Conservation (phyloP, 2,329 filamentous ascomycete species). For the Pseudocercospora fuligena region DNA sequence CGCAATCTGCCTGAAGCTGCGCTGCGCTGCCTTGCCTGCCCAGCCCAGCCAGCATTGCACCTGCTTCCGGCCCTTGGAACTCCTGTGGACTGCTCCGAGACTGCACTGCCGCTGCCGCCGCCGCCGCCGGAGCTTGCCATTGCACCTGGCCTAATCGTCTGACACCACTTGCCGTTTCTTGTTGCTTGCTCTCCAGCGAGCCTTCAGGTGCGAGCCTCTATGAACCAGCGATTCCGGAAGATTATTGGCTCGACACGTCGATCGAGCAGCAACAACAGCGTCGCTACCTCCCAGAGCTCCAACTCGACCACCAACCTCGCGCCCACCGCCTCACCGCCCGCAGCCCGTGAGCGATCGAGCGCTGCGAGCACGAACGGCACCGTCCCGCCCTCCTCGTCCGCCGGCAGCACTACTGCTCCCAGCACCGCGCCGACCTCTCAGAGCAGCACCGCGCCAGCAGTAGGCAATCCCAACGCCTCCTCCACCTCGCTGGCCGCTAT, state of each 20-base stretch:
- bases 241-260: conserved; percentile 82
- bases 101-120: conserved; percentile 3
- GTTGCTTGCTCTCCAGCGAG: background rate
- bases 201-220: conserved; percentile 17
- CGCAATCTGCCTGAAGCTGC: too few species aligned
- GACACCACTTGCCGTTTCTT: background rate
- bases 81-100: conserved; percentile 2
- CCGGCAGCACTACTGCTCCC: conserved; percentile 37
- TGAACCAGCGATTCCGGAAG: conserved; percentile 79
- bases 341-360: conserved; percentile 16
- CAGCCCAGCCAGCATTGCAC: conserved; percentile 12
- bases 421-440: conserved; percentile 23
- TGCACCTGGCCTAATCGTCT: conserved; percentile 4
- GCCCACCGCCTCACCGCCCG: conserved; percentile 34
- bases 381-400: conserved; percentile 26
- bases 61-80: background rate
- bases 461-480: conserved; percentile 46
- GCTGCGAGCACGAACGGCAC: conserved; percentile 41
- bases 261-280: conserved; percentile 53
- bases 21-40: background rate
- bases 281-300: conserved; percentile 68
- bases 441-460: conserved; percentile 41
- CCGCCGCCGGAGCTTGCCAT: conserved; percentile 4
- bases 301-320: conserved; percentile 46
- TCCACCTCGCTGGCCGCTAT: conserved; percentile 59